A percentile compares a stretch with the other conserved stretches of the same genome.
These are phyloP conservation scores for Penicillium sp. DNA, from an alignment of 2,329 filamentous ascomycete species.

Conservation along the genomic window DNA sequence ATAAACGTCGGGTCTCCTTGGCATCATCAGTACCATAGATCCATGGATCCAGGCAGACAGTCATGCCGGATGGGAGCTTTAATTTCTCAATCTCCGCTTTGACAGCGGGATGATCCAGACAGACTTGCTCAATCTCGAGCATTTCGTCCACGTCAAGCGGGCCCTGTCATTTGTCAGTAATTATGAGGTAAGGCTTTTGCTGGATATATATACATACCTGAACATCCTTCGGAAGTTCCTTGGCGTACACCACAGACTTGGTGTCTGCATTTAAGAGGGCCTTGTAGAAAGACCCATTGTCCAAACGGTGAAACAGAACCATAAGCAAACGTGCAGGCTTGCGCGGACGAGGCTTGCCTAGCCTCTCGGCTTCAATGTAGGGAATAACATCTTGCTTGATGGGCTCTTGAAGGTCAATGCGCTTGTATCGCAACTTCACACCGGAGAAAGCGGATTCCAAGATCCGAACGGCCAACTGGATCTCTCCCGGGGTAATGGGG, in stretches of 20 bases:
- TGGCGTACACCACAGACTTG: slow-evolving; percentile 36
- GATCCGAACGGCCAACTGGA: slow-evolving; percentile 40
- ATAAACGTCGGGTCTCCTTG: slow-evolving; percentile 40
- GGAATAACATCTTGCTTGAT: slow-evolving; percentile 58
- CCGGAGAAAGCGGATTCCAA: slow-evolving; percentile 39
- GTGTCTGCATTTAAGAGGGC: slow-evolving; percentile 43
- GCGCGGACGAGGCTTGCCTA: slow-evolving; percentile 48
- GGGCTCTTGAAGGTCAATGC: slow-evolving; percentile 66
- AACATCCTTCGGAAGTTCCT: slow-evolving; percentile 49
- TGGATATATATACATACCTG: slow-evolving; percentile 34
- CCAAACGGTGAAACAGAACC: slow-evolving; percentile 49
- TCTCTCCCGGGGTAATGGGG: slow-evolving; percentile 41
- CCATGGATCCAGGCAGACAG: slow-evolving; percentile 64
- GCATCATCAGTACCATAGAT: slow-evolving; percentile 59
- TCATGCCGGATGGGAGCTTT: slow-evolving; percentile 57
- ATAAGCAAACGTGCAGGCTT: slow-evolving; percentile 55
- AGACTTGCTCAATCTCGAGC: slow-evolving; percentile 57
- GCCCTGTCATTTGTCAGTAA: slow-evolving; percentile 42
- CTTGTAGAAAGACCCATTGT: slow-evolving; percentile 45
- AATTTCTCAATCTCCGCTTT: slow-evolving; percentile 61
- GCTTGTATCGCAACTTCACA: slow-evolving; percentile 56
- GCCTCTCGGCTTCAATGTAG: slow-evolving; percentile 64
- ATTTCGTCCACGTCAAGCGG: slow-evolving; percentile 61
- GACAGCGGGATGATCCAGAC: slow-evolving; percentile 56
- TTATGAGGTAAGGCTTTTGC: neutral